Evolutionary conservation across 306 rosid genomes (phyloP).

Genomic region (Nissolia schottii): DNA sequence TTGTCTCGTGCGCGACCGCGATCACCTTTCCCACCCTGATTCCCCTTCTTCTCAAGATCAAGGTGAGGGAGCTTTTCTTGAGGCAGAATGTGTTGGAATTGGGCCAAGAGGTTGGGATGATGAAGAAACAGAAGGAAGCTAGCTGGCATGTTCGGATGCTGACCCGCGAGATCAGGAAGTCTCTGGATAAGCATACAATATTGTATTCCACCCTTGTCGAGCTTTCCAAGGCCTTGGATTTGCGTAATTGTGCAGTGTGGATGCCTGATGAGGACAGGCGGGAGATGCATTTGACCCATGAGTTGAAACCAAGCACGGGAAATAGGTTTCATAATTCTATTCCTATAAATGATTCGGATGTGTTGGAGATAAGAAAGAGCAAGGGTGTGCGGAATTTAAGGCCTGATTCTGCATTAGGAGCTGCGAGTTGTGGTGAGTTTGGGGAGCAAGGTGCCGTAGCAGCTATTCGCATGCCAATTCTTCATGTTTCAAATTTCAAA

Average conservation of each 20-base stretch:
- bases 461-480: slow-evolving; percentile 82
- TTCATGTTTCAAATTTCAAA: slow-evolving; percentile 72
- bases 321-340: slow-evolving; percentile 35
- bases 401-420: slow-evolving; percentile 60
- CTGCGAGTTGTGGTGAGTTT: slow-evolving; percentile 51
- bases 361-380: slow-evolving; percentile 49
- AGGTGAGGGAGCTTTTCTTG: slow-evolving; percentile 70
- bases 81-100: slow-evolving; percentile 70
- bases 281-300: slow-evolving; percentile 66
- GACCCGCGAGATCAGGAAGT: slow-evolving; percentile 65
- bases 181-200: slow-evolving; percentile 71
- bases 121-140: slow-evolving; percentile 73
- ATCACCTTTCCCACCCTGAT: slow-evolving; percentile 65
- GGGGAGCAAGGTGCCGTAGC: slow-evolving; percentile 59
- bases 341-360: slow-evolving; percentile 54
- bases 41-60: slow-evolving; percentile 72
- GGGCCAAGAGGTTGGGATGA: slow-evolving; percentile 79
- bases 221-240: slow-evolving; percentile 70
- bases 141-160: slow-evolving; percentile 88
- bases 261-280: slow-evolving; percentile 57
- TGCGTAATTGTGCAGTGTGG: slow-evolving; percentile 84
- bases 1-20: slow-evolving; percentile 82
- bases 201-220: slow-evolving; percentile 79
- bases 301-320: slow-evolving; percentile 44
- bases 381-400: slow-evolving; percentile 58